A percentile compares a stretch with the other conserved stretches of the same genome.
phyloP scores from a whole-genome alignment of 1,139 yeast genomes.

The Candida sp. region DNA sequence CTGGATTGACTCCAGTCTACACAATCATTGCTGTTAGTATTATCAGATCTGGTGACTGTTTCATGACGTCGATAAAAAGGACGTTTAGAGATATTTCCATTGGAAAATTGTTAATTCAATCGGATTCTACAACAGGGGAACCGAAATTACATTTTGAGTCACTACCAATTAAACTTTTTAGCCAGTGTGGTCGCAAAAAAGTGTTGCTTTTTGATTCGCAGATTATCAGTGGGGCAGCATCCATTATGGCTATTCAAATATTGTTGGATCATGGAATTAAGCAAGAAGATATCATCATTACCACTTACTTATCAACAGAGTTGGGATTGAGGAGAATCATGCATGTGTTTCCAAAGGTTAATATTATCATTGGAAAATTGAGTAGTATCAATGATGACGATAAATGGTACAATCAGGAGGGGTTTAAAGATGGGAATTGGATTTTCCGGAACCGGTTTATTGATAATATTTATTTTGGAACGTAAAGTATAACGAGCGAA shows the following conservation, averaged over 20 bases:
- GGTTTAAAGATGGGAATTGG: slow-evolving; percentile 47
- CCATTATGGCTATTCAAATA: slow-evolving; percentile 91
- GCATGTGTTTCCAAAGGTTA: slow-evolving; percentile 68
- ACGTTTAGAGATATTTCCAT: slow-evolving; percentile 74
- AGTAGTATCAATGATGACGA: slow-evolving; percentile 26
- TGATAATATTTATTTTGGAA: slow-evolving; percentile 80
- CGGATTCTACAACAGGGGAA: slow-evolving; percentile 87
- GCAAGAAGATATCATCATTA: slow-evolving; percentile 60
- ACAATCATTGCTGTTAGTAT: slow-evolving; percentile 71
- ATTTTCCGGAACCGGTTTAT: slow-evolving; percentile 70
- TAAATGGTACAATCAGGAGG: slow-evolving; percentile 30
- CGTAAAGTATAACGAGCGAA: slow-evolving; percentile 15
- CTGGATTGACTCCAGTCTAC: slow-evolving; percentile 35
- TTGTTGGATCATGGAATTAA: slow-evolving; percentile 76
- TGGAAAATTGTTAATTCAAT: slow-evolving; percentile 84
- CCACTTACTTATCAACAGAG: slow-evolving; percentile 76
- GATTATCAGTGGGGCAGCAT: slow-evolving; percentile 88
- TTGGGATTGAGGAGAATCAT: slow-evolving; percentile 73
- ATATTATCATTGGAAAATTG: slow-evolving; percentile 67
- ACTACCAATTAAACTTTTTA: slow-evolving; percentile 30
- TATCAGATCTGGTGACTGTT: slow-evolving; percentile 91
- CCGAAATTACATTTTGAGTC: slow-evolving; percentile 83
- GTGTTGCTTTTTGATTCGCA: slow-evolving; percentile 83
- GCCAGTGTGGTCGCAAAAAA: slow-evolving; percentile 36
- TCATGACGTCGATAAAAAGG: slow-evolving; percentile 70